phyloP scores from a whole-genome alignment of 768 basidiomycete species.

The Filobasidium wieringae region DNA sequence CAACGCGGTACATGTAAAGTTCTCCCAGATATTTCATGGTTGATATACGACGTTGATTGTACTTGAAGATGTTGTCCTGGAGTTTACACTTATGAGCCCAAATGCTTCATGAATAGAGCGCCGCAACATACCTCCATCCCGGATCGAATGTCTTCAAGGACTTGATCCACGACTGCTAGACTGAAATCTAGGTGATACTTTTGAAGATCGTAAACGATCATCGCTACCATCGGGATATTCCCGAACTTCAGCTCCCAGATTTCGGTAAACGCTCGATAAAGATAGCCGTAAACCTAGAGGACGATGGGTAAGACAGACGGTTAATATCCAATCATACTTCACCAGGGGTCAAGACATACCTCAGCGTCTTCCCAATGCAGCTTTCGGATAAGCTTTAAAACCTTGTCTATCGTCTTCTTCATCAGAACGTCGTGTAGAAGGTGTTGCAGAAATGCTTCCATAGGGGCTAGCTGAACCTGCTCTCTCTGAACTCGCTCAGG shows the following conservation, averaged over 20 bases:
- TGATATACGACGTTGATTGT: slow-evolving; percentile 84
- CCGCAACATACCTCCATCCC: slow-evolving; percentile 55
- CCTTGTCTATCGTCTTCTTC: slow-evolving; percentile 91
- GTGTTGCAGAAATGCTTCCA: slow-evolving; percentile 90
- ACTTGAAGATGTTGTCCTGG: slow-evolving; percentile 76
- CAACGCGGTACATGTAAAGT: slow-evolving; percentile 85
- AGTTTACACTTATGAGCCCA: background rate
- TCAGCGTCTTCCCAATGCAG: slow-evolving; percentile 81
- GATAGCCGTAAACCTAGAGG: slow-evolving; percentile 48
- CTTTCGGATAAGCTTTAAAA: slow-evolving; percentile 81
- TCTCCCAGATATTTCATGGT: slow-evolving; percentile 92
- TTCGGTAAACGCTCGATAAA: slow-evolving; percentile 89
- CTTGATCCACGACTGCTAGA: slow-evolving; percentile 80
- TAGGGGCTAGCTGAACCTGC: slow-evolving; percentile 69
- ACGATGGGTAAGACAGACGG: too few relatives aligned
- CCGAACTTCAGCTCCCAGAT: slow-evolving; percentile 95
- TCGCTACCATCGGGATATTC: slow-evolving; percentile 78
- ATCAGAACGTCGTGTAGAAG: slow-evolving; percentile 86
- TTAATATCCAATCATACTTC: background rate
- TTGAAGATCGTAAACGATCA: slow-evolving; percentile 88
- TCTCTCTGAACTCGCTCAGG: slow-evolving; percentile 79
- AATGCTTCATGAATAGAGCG: background rate
- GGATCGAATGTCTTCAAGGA: slow-evolving; percentile 78
- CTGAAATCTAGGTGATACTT: slow-evolving; percentile 83
- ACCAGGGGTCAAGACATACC: slow-evolving; percentile 18